phyloP scores from a whole-genome alignment of 768 basidiomycete genomes.

The Neoboletus magnificus region DNA sequence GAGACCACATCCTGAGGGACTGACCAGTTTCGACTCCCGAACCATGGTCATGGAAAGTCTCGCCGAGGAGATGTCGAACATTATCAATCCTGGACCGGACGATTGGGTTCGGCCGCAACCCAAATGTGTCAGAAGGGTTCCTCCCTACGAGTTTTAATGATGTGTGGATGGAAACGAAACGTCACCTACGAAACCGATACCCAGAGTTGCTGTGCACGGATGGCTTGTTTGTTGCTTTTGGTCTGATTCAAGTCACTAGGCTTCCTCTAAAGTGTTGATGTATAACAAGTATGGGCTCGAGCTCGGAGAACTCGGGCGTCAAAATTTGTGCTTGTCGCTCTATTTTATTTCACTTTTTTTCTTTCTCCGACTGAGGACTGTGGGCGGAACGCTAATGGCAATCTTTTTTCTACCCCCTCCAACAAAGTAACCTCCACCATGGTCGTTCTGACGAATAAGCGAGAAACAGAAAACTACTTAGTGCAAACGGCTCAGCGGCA shows the following conservation, averaged over 20 bases:
- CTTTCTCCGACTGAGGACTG: neutral
- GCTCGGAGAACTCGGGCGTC: neutral
- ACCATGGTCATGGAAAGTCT: neutral
- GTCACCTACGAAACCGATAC: neutral
- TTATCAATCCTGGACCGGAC: neutral
- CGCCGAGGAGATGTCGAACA: neutral
- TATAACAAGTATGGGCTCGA: neutral
- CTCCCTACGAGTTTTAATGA: conserved; percentile 1
- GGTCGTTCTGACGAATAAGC: neutral
- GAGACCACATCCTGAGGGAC: neutral
- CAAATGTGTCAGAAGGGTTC: conserved; percentile 13
- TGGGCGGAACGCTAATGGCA: no score
- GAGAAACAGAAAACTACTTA: neutral
- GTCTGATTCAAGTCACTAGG: neutral
- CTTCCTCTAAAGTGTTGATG: neutral
- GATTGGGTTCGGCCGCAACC: conserved; percentile 25
- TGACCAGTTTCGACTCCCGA: neutral
- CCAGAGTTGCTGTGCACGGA: neutral
- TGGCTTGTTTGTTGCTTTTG: neutral
- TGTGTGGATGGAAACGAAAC: neutral
- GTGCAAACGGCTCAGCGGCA: neutral
- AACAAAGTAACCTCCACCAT: neutral
- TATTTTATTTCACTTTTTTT: neutral
- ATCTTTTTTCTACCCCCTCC: neutral
- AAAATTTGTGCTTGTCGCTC: neutral